These are phyloP conservation scores for Tetrapisispora nanseiensis DNA, from an alignment of 805 yeast genomes.

Conservation along the genomic window DNA sequence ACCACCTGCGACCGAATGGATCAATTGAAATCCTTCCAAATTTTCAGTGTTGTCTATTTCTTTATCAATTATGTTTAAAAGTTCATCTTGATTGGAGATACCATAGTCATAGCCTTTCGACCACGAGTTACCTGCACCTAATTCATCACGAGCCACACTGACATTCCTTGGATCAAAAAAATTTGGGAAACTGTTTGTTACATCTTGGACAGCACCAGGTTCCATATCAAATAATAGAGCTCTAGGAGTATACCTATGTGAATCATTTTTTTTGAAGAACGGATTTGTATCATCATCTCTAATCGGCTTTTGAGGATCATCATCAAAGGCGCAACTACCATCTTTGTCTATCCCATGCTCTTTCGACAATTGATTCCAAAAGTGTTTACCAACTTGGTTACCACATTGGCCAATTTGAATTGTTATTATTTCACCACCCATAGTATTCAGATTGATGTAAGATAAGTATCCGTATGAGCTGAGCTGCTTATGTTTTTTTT, in stretches of 20 bases:
- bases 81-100: constrained; percentile 53
- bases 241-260: constrained; percentile 77
- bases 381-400: constrained; percentile 85
- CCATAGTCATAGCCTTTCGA: constrained; percentile 81
- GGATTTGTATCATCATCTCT: constrained; percentile 71
- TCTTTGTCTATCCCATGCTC: constrained; percentile 69
- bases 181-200: constrained; percentile 41
- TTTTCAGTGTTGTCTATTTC: constrained; percentile 88
- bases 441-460: constrained; percentile 9
- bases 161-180: constrained; percentile 79
- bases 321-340: constrained; percentile 21
- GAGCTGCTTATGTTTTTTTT: too few relatives aligned
- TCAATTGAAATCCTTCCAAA: constrained; percentile 78
- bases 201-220: constrained; percentile 73
- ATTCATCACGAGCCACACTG: constrained; percentile 69
- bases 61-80: constrained; percentile 74
- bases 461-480: too few relatives aligned
- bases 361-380: constrained; percentile 79
- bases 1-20: constrained; percentile 97
- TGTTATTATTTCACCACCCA: constrained; percentile 60
- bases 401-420: constrained; percentile 85
- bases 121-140: constrained; percentile 97
- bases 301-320: constrained; percentile 6
- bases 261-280: constrained; percentile 70
- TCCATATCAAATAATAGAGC: constrained; percentile 80